phyloP scores from a whole-genome alignment of 306 rosid species.

The Pyrus pyrifolia region DNA sequence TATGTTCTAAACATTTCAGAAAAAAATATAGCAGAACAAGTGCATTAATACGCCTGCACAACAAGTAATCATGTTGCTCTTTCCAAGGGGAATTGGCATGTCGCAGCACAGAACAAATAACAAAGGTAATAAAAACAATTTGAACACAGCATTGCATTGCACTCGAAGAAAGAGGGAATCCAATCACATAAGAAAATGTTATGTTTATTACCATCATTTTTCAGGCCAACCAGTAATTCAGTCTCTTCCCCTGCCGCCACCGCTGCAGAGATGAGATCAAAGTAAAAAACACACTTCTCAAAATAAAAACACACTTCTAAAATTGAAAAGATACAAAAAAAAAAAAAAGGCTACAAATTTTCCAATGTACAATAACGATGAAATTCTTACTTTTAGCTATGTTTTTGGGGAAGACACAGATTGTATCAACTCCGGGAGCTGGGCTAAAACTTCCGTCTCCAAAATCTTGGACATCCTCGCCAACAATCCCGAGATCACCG shows the following conservation, averaged over 20 bases:
- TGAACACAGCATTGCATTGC: background rate
- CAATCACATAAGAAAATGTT: background rate
- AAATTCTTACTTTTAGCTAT: slow-evolving; percentile 50
- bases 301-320: background rate
- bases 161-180: background rate
- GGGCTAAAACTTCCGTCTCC: slow-evolving; percentile 50
- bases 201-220: slow-evolving; percentile 65
- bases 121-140: background rate
- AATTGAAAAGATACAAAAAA: too few species aligned
- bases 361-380: background rate
- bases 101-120: background rate
- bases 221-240: slow-evolving; percentile 73
- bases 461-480: slow-evolving; percentile 64
- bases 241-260: slow-evolving; percentile 83
- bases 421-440: slow-evolving; percentile 75
- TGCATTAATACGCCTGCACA: background rate
- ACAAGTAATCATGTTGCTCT: background rate
- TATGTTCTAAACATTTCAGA: background rate
- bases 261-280: slow-evolving; percentile 44
- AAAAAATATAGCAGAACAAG: background rate
- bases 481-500: slow-evolving; percentile 69
- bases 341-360: background rate
- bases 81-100: background rate
- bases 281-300: background rate
- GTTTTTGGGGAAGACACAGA: slow-evolving; percentile 71